Evolutionary conservation across 192 early-diverging fungal genomes (phyloP).

Genomic region (Coemansia sp.): DNA sequence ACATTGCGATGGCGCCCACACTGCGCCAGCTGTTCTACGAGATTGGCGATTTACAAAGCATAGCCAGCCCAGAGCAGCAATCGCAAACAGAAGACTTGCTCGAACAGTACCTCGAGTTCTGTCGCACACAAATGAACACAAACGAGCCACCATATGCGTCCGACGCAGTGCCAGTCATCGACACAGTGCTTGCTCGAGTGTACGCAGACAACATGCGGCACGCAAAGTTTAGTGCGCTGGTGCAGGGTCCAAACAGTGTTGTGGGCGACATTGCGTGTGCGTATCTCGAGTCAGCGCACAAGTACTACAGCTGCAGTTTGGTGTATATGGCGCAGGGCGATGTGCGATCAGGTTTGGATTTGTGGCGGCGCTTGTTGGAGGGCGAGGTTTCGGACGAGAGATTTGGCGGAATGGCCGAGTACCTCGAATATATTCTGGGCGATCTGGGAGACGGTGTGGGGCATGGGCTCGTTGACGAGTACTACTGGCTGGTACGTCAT

Average conservation of each 20-base stretch:
- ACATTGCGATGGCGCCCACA: slow-evolving; percentile 29
- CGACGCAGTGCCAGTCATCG: slow-evolving; percentile 32
- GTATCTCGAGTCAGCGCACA: slow-evolving; percentile 16
- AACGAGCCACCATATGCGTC: slow-evolving; percentile 17
- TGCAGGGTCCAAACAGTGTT: slow-evolving; percentile 7
- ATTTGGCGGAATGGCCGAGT: slow-evolving; percentile 47
- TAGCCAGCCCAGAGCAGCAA: slow-evolving; percentile 20
- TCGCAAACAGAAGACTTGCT: slow-evolving; percentile 31
- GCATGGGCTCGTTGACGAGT: slow-evolving; percentile 20
- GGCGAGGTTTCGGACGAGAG: slow-evolving; percentile 17
- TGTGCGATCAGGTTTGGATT: slow-evolving; percentile 9
- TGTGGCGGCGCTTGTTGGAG: slow-evolving; percentile 34
- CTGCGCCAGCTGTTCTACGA: slow-evolving; percentile 27
- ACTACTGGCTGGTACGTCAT: slow-evolving; percentile 22
- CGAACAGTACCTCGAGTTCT: slow-evolving; percentile 39
- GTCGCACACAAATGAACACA: slow-evolving; percentile 6
- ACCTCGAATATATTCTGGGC: slow-evolving; percentile 19
- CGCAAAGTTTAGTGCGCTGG: slow-evolving; percentile 17
- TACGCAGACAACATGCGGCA: slow-evolving; percentile 25
- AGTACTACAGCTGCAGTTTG: slow-evolving; percentile 45
- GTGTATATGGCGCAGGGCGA: slow-evolving; percentile 29
- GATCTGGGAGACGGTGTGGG: background rate
- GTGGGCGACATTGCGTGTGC: slow-evolving; percentile 29
- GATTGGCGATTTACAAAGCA: slow-evolving; percentile 17
- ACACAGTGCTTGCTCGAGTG: slow-evolving; percentile 38